Conservation (phyloP, 495 filamentous ascomycete species). For the Annulohypoxylon moriforme region DNA sequence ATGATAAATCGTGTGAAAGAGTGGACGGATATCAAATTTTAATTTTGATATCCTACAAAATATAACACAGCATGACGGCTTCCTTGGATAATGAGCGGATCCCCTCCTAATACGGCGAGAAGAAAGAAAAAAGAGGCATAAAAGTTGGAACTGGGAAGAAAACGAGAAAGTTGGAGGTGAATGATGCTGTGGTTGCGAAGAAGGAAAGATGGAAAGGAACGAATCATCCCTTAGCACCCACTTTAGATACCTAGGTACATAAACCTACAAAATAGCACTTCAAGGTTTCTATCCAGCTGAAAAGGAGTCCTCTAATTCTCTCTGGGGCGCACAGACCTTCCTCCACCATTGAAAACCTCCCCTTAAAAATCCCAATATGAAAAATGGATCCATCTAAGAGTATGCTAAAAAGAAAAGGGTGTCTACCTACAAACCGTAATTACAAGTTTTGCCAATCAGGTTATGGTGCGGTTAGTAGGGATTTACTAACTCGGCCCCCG, state of each 20-base stretch:
- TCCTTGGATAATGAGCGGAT: constrained; percentile 36
- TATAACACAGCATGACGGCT: constrained; percentile 20
- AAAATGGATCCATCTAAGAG: not conserved
- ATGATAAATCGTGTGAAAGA: constrained; percentile 19
- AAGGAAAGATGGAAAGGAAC: not conserved
- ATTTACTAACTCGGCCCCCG: too few relatives aligned
- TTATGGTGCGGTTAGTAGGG: not conserved
- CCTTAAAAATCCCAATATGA: not conserved
- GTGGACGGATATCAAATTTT: constrained; percentile 39
- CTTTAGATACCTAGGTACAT: not conserved
- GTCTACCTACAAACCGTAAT: not conserved
- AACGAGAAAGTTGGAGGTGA: constrained; percentile 8
- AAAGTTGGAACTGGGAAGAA: constrained; percentile 37
- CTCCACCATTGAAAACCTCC: constrained; percentile 10
- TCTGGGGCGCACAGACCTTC: not conserved
- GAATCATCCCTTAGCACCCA: not conserved
- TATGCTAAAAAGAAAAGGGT: too few relatives aligned
- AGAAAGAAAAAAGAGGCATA: not conserved
- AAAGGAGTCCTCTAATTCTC: not conserved
- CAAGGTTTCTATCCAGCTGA: not conserved
- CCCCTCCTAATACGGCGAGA: constrained; percentile 15
- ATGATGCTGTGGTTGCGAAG: constrained; percentile 17
- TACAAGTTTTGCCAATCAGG: constrained; percentile 1
- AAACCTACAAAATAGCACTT: not conserved
- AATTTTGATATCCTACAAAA: constrained; percentile 26